Percentiles rank a stretch among this genome's conserved stretches.
Conservation (phyloP, 108 stramenopile species). For the Fragilariopsis cylindrus region DNA sequence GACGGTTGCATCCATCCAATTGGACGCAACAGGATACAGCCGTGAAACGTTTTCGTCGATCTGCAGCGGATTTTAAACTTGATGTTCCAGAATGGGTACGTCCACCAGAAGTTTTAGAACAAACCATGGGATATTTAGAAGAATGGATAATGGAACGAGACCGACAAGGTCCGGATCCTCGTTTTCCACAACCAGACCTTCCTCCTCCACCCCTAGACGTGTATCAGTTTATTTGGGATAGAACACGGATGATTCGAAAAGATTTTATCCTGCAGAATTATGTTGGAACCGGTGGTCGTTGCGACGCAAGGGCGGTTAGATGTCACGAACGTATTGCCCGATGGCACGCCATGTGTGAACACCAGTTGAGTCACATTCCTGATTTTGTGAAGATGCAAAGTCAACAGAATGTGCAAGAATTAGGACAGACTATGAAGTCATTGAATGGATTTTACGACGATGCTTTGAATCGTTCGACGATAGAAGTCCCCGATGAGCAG, state of each 20-base stretch:
- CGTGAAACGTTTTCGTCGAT: slow-evolving; percentile 84
- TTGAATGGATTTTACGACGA: slow-evolving; percentile 88
- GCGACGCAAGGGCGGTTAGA: slow-evolving; percentile 78
- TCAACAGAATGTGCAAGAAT: slow-evolving; percentile 88
- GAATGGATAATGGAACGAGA: slow-evolving; percentile 95
- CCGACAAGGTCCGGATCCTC: slow-evolving; percentile 84
- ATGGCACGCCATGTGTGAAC: slow-evolving; percentile 90
- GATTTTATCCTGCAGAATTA: slow-evolving; percentile 92
- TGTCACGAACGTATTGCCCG: slow-evolving; percentile 90
- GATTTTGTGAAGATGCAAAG: slow-evolving; percentile 85
- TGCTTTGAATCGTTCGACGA: slow-evolving; percentile 58
- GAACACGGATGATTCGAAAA: slow-evolving; percentile 85
- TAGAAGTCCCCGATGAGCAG: slow-evolving; percentile 53
- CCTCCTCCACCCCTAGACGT: slow-evolving; percentile 78
- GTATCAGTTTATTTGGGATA: slow-evolving; percentile 91
- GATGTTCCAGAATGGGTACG: slow-evolving; percentile 86
- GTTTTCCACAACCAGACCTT: slow-evolving; percentile 50
- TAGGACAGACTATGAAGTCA: slow-evolving; percentile 89
- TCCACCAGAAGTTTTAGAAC: slow-evolving; percentile 81
- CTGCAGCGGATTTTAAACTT: slow-evolving; percentile 88
- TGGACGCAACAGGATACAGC: slow-evolving; percentile 85
- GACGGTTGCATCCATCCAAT: slow-evolving; percentile 62
- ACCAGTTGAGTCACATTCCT: slow-evolving; percentile 80
- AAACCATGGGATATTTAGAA: slow-evolving; percentile 73
- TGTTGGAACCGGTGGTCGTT: slow-evolving; percentile 82